These are phyloP conservation scores for Xylaria acuta DNA, from an alignment of 495 filamentous ascomycete species.

Conservation along the genomic window DNA sequence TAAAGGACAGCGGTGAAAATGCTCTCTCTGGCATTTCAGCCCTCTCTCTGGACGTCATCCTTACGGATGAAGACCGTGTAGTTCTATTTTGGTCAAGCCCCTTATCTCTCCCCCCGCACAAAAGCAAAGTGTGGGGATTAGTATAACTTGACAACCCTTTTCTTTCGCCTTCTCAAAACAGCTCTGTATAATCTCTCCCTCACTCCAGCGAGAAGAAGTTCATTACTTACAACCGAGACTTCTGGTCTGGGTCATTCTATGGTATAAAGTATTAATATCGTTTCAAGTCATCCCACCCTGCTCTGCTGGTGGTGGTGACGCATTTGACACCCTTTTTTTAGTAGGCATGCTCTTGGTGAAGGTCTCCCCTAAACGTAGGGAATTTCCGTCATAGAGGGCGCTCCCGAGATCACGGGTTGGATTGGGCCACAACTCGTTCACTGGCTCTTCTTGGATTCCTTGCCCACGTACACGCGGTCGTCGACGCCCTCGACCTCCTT, in stretches of 20 bases:
- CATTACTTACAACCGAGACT: slow-evolving; percentile 21
- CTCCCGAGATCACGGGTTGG: not conserved
- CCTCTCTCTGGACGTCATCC: not conserved
- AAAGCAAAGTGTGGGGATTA: not conserved
- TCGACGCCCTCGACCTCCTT: slow-evolving; percentile 88
- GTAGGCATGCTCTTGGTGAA: not conserved
- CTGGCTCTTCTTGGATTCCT: slow-evolving; percentile 57
- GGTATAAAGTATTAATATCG: slow-evolving; percentile 21
- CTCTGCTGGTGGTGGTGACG: slow-evolving; percentile 10
- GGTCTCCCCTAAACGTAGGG: not conserved
- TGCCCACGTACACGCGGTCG: slow-evolving; percentile 69
- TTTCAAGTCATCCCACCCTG: slow-evolving; percentile 15
- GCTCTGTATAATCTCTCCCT: slow-evolving; percentile 14
- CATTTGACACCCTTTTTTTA: slow-evolving; percentile 1
- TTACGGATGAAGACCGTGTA: not conserved
- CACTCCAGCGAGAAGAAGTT: not conserved
- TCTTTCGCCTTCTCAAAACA: not conserved
- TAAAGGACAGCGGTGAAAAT: not conserved
- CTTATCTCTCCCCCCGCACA: not conserved
- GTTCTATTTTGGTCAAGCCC: not conserved
- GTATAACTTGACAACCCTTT: not conserved
- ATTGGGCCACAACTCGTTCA: slow-evolving; percentile 24
- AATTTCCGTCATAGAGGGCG: not conserved
- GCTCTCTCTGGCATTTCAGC: not conserved
- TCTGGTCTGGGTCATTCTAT: slow-evolving; percentile 14